Base-by-base conservation (phyloP, 495 filamentous ascomycete genomes). In the Penicillium riverlandense region DNA sequence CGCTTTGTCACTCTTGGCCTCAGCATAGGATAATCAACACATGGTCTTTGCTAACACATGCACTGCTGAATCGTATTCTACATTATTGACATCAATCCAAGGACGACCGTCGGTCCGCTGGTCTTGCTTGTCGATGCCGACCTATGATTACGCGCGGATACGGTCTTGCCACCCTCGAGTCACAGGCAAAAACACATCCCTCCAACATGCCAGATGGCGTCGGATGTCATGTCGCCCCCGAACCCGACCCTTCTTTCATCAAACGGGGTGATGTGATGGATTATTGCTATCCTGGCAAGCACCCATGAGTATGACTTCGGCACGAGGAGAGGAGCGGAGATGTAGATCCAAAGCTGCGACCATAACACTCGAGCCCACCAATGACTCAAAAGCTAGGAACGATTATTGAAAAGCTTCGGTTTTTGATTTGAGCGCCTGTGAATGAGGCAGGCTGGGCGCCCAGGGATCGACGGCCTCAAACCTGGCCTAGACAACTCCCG, bases 1-100 rank as follows among this genome's bases (percentile, higher is more conserved):
- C 49, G 44, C 45, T 44, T 40, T 52, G 54, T 54, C 54, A 61
- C 57, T 43, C 45, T 44, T 27, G 47, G 52, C 37, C 42, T 34
- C 32, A 16, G 32, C 32, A 6, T 3, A 6, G 22, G 22, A 22
- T 6, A 6, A 22, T 4, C 22, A 22, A 22, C 4, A 22, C 52
- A n/a, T n/a, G 49, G 7, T 35, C 40, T 15, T 51, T 57, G 7
- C 43, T 56, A 28, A 45, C 34, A 29, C 45, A 28, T 1, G 39
- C 52, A 38, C 37, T 60, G 6, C 43, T 45, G 27, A 38, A 15
- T 3, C 37, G 35, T 37, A 22, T 15, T 37, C 12, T 37, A 37
- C 9, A 34, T 7, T 3, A 34, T 34, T 6, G 7, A 34, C 0
- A 11, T 34, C 32, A 34, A 34, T 34, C 32, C 3, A 11, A 34